Base-by-base conservation (phyloP, 768 basidiomycete species). In the Aureoboletus auriporus region DNA sequence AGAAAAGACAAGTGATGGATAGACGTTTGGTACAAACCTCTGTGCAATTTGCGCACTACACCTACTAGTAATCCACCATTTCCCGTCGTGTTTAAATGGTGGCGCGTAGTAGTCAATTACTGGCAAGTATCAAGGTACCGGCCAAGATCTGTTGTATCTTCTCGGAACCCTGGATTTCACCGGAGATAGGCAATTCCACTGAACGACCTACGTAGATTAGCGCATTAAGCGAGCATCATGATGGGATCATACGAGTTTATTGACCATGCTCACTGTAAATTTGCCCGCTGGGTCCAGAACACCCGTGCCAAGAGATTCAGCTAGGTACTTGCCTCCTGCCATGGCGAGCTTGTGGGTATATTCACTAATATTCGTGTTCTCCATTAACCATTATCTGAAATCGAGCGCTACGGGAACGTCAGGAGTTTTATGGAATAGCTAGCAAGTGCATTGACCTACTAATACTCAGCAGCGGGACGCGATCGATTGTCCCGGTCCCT, bases 281-380 rank as follows among this genome's bases (percentile, higher is more conserved):
- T 82, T 79, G 3, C 72, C 72, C 1, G 69, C 67, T 38, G 79
- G 75, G 49, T 89, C 84, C 71, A 92, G 70, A 5, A 84, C 71
- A 3, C 58, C 52, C 0, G 88, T 91, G 1, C 78, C 80, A 36
- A 90, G 71, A 7, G 80, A 64, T 49, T 79, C 70, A 1, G 83
- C 80, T 8, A 91, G 69, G 9, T 62, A 59, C 50, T 71, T 74
- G 0, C 86, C 89, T 8, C 89, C 91, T 38, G 75, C 62, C 2
- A 86, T 50, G 4, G 89, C 91, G 7, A 91, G 73, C 9, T 71
- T 57, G 62, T 83, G 84, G 55, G 82, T 88, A 62, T 92, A 91
- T 8, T 69, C 67, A 53, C 77, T 79, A 50, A 93, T 93, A 38
- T 71, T 74, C n/a, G 23, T 75, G 64, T 62, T 93, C 90, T 6